Conservation (phyloP, 2,329 filamentous ascomycete species). For the Ophiostoma montium region DNA sequence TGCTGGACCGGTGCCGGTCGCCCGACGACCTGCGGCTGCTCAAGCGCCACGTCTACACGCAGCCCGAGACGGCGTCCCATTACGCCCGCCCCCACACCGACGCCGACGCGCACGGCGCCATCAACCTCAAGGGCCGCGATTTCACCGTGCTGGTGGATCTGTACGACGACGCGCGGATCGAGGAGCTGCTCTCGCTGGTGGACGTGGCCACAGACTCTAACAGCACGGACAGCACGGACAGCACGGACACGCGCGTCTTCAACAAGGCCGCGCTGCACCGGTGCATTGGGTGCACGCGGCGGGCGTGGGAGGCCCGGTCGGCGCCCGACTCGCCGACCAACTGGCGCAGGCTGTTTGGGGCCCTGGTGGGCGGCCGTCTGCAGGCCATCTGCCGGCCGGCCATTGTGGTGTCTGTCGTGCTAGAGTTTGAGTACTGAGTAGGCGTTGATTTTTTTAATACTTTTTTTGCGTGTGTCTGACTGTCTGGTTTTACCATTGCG, state of each 20-base stretch:
- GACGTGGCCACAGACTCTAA: too few species aligned
- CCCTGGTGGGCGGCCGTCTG: slow-evolving; percentile 4
- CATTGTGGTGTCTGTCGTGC: slow-evolving; percentile 10
- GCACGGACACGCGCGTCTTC: background rate
- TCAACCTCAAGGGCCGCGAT: slow-evolving; percentile 9
- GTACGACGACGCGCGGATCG: slow-evolving; percentile 12
- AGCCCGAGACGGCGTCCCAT: background rate
- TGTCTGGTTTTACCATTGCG: background rate
- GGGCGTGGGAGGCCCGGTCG: slow-evolving; percentile 7
- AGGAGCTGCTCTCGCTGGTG: slow-evolving; percentile 12
- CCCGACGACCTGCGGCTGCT: background rate
- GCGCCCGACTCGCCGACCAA: background rate
- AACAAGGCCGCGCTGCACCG: slow-evolving; percentile 12
- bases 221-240: too few species aligned
- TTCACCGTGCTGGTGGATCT: slow-evolving; percentile 10
- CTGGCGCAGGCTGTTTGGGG: slow-evolving; percentile 5
- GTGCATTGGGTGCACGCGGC: slow-evolving; percentile 10
- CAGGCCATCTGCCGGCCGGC: slow-evolving; percentile 8
- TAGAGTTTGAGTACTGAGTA: background rate
- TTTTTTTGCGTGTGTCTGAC: too few species aligned
- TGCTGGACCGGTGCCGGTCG: background rate
- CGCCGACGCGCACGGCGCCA: background rate
- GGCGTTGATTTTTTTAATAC: background rate
- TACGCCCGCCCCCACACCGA: background rate
- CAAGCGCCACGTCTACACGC: background rate